Base-by-base conservation (phyloP, 805 yeast genomes). In the Yamadazyma endophytica region DNA sequence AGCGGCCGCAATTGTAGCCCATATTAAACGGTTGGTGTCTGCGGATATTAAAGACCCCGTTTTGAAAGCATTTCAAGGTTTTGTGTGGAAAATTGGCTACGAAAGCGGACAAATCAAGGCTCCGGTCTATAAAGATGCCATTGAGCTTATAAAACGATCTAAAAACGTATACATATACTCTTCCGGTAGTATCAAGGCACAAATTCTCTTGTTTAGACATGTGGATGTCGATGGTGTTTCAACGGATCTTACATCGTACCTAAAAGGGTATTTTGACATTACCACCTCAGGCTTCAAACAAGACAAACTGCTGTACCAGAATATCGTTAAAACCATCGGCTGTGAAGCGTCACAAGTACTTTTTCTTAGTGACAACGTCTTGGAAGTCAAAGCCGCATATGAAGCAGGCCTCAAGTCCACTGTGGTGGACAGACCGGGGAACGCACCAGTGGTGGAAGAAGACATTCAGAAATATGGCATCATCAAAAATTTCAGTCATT, bases 161-260 rank as follows among this genome's bases (percentile, higher is more conserved):
- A 38, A 28, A 12, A 58, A 60, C 2, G 60, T 86, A 0, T 83
- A 69, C 49, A 86, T 89, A 13, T 89, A 89, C 58, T 87, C 96
- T 0, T 83, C 95, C 17, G 97, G 97, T 1, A 80, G 92, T 25
- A 77, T 89, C 15, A 73, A 78, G 37, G 97, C 97, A 1, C 97
- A 89, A 47, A 82, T 79, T 46, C 60, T 89, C 38, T 58, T 89
- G 35, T 86, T 89, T 49, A 69, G 68, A 0, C 73, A 83, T 50
- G 89, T 83, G 7, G 57, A 60, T 4, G 16, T n/a, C 4, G 56
- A 56, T 7, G 53, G 54, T 5, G 11, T n/a, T 5, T 29, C 26
- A 4, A 37, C 56, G 9, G 84, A 83, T 52, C 53, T 86, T 47
- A 82, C 74, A 25, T 52, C 56, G 1, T 52, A 54, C 14, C 50